These are phyloP conservation scores for Hygrocybe coccinea DNA, from an alignment of 768 basidiomycete genomes.

Conservation along the genomic window DNA sequence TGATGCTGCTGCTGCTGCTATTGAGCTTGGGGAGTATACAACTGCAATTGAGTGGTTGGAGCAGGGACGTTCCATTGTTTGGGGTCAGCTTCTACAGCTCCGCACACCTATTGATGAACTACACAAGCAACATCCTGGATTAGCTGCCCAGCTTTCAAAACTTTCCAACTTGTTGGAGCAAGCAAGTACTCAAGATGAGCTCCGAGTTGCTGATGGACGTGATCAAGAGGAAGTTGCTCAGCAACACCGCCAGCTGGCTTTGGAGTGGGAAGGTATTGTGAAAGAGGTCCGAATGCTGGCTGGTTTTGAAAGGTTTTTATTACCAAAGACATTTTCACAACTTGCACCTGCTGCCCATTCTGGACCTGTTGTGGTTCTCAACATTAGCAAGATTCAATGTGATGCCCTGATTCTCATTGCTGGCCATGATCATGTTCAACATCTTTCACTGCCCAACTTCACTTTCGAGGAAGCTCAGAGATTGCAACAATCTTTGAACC, in stretches of 20 bases:
- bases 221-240: neutral
- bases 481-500: neutral
- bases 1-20: slow-evolving; percentile 13
- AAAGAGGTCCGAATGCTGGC: slow-evolving; percentile 10
- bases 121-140: neutral
- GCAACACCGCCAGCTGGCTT: slow-evolving; percentile 13
- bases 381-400: slow-evolving; percentile 11
- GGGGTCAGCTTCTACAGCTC: slow-evolving; percentile 16
- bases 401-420: slow-evolving; percentile 17
- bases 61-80: slow-evolving; percentile 20
- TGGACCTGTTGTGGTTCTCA: slow-evolving; percentile 20
- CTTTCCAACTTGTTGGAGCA: slow-evolving; percentile 7
- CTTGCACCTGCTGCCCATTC: slow-evolving; percentile 3
- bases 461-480: slow-evolving; percentile 7
- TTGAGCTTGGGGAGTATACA: slow-evolving; percentile 1
- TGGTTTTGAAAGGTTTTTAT: slow-evolving; percentile 13
- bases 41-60: slow-evolving; percentile 22
- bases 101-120: slow-evolving; percentile 20
- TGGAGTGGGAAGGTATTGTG: slow-evolving; percentile 15
- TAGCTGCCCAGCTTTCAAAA: slow-evolving; percentile 7
- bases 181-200: neutral
- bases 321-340: neutral
- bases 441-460: slow-evolving; percentile 14
- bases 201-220: neutral
- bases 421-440: slow-evolving; percentile 3